Percentiles rank a stretch among this genome's conserved stretches.
Conservation (phyloP, 345 rosid genomes). For the Melaleuca alternifolia region DNA sequence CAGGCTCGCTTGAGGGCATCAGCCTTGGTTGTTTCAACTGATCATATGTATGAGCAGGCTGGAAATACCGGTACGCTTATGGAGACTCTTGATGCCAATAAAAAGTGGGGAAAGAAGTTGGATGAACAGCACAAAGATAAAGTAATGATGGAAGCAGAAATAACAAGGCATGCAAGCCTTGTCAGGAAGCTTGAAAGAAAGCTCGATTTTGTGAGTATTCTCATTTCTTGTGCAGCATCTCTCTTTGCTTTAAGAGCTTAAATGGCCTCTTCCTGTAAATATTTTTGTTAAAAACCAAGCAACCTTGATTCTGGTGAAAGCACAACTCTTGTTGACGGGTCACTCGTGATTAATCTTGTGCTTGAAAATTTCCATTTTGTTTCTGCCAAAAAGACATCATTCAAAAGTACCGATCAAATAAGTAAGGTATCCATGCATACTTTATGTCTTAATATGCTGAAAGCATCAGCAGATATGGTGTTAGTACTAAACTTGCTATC, state of each 20-base stretch:
- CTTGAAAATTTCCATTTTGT: not conserved
- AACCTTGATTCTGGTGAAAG: not conserved
- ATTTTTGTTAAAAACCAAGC: not conserved
- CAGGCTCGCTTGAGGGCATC: slow-evolving; percentile 71
- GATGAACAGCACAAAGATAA: slow-evolving; percentile 38
- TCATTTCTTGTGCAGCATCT: not conserved
- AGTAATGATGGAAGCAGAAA: slow-evolving; percentile 60
- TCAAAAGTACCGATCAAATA: not conserved
- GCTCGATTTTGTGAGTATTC: slow-evolving; percentile 61
- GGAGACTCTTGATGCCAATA: slow-evolving; percentile 79
- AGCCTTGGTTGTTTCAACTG: slow-evolving; percentile 32
- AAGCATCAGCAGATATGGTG: not conserved
- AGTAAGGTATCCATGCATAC: not conserved
- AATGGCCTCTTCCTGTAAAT: not conserved
- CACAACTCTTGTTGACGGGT: not conserved
- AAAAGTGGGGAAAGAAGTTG: slow-evolving; percentile 70
- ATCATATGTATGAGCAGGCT: slow-evolving; percentile 22
- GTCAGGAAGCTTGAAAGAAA: slow-evolving; percentile 66
- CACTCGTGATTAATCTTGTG: not conserved
- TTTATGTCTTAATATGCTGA: not conserved
- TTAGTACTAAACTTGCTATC: not conserved
- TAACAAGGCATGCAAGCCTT: slow-evolving; percentile 46
- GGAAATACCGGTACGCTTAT: slow-evolving; percentile 72
- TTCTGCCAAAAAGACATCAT: not conserved
- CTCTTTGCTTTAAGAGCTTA: not conserved